Conservation (phyloP, 2,329 filamentous ascomycete species). For the Calycina marina region DNA sequence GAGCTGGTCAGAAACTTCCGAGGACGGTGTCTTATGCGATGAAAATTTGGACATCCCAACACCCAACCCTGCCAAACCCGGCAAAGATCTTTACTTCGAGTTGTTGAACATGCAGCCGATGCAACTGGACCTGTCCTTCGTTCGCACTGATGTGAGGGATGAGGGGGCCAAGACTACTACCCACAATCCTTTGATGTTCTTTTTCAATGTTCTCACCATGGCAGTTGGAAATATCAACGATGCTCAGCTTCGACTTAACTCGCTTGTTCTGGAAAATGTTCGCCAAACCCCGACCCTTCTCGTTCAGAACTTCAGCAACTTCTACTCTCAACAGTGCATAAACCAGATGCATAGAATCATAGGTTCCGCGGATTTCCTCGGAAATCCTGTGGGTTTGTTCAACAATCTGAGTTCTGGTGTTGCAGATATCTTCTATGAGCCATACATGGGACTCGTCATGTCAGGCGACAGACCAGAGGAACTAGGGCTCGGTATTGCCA, state of each 20-base stretch:
- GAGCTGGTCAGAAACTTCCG: conserved; percentile 63
- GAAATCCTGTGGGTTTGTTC: conserved; percentile 94
- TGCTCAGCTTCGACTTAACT: conserved; percentile 84
- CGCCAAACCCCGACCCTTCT: conserved; percentile 76
- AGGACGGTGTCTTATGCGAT: conserved; percentile 77
- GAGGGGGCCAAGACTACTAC: conserved; percentile 87
- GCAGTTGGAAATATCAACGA: conserved; percentile 98
- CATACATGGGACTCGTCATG: conserved; percentile 93
- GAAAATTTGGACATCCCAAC: conserved; percentile 85
- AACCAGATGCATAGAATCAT: conserved; percentile 96
- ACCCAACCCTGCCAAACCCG: conserved; percentile 67
- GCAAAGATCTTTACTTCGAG: conserved; percentile 96
- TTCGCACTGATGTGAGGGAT: conserved; percentile 91
- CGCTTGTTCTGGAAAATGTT: conserved; percentile 87
- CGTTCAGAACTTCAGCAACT: conserved; percentile 73
- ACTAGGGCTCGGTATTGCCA: conserved; percentile 86
- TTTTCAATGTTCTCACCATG: conserved; percentile 97
- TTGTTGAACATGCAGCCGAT: conserved; percentile 93
- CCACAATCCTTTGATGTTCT: conserved; percentile 93
- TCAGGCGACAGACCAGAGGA: conserved; percentile 82
- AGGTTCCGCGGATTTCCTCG: conserved; percentile 91
- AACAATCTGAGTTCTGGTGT: conserved; percentile 97
- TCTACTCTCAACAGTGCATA: conserved; percentile 93
- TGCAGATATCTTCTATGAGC: conserved; percentile 97
- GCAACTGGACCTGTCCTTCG: conserved; percentile 94